Base-by-base conservation (phyloP, 441 rosid species). In the Gossypium davidsonii region DNA sequence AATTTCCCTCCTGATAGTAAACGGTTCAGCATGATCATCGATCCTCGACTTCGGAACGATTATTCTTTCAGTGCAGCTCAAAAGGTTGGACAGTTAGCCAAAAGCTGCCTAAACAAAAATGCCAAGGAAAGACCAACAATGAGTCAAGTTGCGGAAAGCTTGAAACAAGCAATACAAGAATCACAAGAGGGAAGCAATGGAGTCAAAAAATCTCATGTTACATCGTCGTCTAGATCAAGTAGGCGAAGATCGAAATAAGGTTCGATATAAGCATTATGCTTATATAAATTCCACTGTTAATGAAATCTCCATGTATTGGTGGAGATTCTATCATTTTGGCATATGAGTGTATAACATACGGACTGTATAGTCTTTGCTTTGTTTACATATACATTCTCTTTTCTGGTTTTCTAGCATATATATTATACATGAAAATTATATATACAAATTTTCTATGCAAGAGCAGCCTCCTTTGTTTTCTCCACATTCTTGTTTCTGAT, bases 11-110 rank as follows among this genome's bases (percentile, higher is more conserved):
- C 75, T 0, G 76, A 83, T 28, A 61, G 87, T 74, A 85, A 79
- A 65, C 76, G 62, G 25, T 87, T 85, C 76, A 80, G 79, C 67
- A 80, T 85, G 87, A 82, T 87, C 12, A 77, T 87, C 5, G 90
- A 85, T 67, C 83, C 80, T 2, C 76, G 65, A n/a, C 79, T 87
- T 6, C 49, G 82, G 56, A 83, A 80, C 74, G 75, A 76, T n/a
- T 87, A 76, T 67, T 66, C 85, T 0, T 11, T 80, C n/a, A 6
- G 56, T 28, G 76, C 80, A 52, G 86, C 85, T 20, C 73, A 73
- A 39, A 83, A 42, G 15, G 75, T 87, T 60, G 75, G 76, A 17
- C 82, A 82, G 71, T 60, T 87, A 76, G 90, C 89, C 10, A 80
- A 85, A 58, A 58, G 76, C 62, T 87, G 89, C 82, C 68, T 85